Conservation (phyloP, 495 filamentous ascomycete species). For the Aspergillus diversus region DNA sequence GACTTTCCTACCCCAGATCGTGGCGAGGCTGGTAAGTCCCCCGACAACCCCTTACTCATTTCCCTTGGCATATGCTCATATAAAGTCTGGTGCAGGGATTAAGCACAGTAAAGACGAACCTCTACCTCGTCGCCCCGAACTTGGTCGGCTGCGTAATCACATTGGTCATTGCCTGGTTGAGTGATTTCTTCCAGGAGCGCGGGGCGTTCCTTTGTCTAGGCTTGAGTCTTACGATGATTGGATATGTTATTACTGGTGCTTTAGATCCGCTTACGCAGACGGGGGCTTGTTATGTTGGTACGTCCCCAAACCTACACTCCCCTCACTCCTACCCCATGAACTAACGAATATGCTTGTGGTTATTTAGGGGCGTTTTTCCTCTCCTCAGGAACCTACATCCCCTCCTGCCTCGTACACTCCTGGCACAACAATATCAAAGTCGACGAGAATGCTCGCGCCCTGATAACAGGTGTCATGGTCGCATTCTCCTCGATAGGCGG, state of each 20-base stretch:
- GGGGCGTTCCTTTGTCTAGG: neutral
- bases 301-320: constrained; percentile 32
- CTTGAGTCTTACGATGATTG: neutral
- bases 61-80: neutral
- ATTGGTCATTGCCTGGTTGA: neutral
- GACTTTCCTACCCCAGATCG: constrained; percentile 68
- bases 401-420: constrained; percentile 36
- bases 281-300: neutral
- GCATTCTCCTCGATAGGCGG: constrained; percentile 66
- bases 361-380: constrained; percentile 63
- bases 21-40: constrained; percentile 35
- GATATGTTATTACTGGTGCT: neutral
- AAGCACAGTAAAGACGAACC: constrained; percentile 61
- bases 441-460: constrained; percentile 59
- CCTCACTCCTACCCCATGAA: too few relatives aligned
- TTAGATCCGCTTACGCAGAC: neutral
- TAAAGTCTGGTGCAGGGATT: constrained; percentile 45
- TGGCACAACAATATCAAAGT: constrained; percentile 74
- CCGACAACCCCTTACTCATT: neutral
- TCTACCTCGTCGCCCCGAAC: constrained; percentile 53
- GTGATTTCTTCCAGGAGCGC: neutral
- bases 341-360: too few relatives aligned
- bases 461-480: constrained; percentile 32
- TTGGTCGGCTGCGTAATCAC: neutral
- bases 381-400: constrained; percentile 53